These are phyloP conservation scores for Talaromyces borbonicus DNA, from an alignment of 495 filamentous ascomycete species.

Conservation along the genomic window DNA sequence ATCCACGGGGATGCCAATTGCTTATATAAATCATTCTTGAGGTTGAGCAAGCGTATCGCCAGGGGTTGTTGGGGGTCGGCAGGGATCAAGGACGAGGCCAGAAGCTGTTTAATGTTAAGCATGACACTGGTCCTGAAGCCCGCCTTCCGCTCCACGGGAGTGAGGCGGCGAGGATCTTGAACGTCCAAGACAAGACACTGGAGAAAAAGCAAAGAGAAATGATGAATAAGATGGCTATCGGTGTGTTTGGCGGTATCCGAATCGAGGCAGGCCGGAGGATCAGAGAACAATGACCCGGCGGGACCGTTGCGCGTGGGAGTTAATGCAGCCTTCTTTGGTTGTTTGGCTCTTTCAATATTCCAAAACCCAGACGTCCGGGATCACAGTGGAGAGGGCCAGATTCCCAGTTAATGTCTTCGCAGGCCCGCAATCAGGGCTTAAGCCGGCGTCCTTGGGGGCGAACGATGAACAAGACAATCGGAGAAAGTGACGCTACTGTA, in stretches of 20 bases:
- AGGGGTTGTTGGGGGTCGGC: background rate
- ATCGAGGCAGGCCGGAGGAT: no score
- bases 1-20: background rate
- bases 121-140: background rate
- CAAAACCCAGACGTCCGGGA: conserved; percentile 1
- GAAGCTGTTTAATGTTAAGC: background rate
- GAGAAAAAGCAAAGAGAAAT: background rate
- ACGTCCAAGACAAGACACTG: no score
- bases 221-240: no score
- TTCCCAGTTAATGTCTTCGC: background rate
- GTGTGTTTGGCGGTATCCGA: conserved; percentile 1
- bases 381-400: background rate
- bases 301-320: no score
- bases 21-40: background rate
- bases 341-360: background rate
- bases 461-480: background rate
- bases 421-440: background rate
- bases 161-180: background rate
- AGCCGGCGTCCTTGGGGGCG: background rate
- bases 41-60: background rate
- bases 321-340: background rate
- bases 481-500: no score
- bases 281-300: no score
- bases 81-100: conserved; percentile 3
- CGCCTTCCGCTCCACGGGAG: background rate